Conservation (phyloP, 257 asterid genomes). For the Scutellaria galericulata region DNA sequence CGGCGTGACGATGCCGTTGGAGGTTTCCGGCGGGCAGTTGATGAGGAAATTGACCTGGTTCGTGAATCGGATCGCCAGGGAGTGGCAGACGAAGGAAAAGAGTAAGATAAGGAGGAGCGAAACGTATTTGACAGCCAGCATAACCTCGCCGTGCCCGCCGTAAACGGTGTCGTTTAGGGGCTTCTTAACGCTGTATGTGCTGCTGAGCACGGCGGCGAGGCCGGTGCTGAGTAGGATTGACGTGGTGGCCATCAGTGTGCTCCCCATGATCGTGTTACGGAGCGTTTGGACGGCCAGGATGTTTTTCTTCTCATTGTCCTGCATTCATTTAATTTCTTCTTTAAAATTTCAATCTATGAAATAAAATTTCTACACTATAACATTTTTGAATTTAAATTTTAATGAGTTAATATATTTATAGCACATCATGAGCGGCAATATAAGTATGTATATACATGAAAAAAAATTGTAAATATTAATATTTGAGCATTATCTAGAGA, state of each 20-base stretch:
- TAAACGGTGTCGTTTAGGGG: conserved; percentile 76
- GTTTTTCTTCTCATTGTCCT: conserved; percentile 96
- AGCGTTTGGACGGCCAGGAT: conserved; percentile 88
- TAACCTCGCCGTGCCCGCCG: conserved; percentile 95
- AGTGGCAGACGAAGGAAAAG: conserved; percentile 81
- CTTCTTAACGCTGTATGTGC: conserved; percentile 85
- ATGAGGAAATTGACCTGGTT: conserved; percentile 88
- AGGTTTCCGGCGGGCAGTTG: conserved; percentile 64
- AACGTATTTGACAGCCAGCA: conserved; percentile 81
- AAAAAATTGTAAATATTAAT: too few species aligned
- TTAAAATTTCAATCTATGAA: too few species aligned
- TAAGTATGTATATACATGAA: too few species aligned
- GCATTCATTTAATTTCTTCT: conserved; percentile 14
- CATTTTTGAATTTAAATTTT: too few species aligned
- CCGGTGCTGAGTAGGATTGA: conserved; percentile 85
- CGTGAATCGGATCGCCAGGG: conserved; percentile 78
- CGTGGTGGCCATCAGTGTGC: conserved; percentile 92
- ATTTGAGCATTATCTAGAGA: too few species aligned
- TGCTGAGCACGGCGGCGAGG: conserved; percentile 90
- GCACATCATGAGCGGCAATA: too few species aligned
- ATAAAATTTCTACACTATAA: too few species aligned
- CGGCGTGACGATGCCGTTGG: conserved; percentile 48
- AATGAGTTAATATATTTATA: too few species aligned
- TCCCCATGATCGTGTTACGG: conserved; percentile 88
- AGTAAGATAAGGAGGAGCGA: conserved; percentile 65